Base-by-base conservation (phyloP, 306 rosid genomes). In the Trichosanthes truncata region DNA sequence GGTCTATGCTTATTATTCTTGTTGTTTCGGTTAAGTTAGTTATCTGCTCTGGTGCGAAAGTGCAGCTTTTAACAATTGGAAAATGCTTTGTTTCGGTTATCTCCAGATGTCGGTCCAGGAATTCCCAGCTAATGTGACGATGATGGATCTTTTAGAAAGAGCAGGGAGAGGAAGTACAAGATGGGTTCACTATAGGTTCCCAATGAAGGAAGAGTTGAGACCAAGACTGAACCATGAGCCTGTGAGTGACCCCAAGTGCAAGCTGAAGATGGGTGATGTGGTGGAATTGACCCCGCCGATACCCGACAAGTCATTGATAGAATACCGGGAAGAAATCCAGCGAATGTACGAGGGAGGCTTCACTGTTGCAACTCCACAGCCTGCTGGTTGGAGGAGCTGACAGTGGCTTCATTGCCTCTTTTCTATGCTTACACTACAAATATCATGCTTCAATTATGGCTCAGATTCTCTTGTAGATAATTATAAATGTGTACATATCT, bases 31-130 rank as follows among this genome's bases (percentile, higher is more conserved):
- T 74, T 46, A 12, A 73, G 59, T 73, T 26, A 2, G 21, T 71
- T 71, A 43, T 71, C 38, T 73, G 25, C 57, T 48, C 2, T 3
- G 12, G 78, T 52, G 45, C 40, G 0, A 9, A 4, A 29, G 46
- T 74, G 18, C n/a, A 10, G 26, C 46, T 51, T 74, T 74, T 74
- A 51, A 74, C 78, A 45, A 43, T 23, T 71, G 38, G 56, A 43
- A 71, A 45, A 13, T 3, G 3, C 18, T 48, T 52, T 79, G 7
- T 68, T 53, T 79, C 3, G 21, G 36, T 14, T 36, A 66, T 23
- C 2, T 87, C 82, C 94, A 96, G 99, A 96, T 93, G 99, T 93
- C 99, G 11, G 99, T 96, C 29, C 99, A 96, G 80, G 99, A 96
- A 81, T 87, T 93, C 35, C 76, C 91, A n/a, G 90, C 93, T 35